Conservation (phyloP, 2,329 filamentous ascomycete genomes). For the Rhinocladiella similis region DNA sequence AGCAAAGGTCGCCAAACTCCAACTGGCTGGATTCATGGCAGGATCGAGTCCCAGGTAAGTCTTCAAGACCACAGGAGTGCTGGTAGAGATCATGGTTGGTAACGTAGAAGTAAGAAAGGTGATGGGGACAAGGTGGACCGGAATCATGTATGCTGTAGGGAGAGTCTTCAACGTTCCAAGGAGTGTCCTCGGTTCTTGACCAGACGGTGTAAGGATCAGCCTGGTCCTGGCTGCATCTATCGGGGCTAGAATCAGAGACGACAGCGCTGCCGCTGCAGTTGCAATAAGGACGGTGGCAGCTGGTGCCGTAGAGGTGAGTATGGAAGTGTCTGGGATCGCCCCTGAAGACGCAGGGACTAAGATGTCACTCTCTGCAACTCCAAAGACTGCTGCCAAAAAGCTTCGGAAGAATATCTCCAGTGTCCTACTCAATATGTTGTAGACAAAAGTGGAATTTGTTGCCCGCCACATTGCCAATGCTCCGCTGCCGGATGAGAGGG, state of each 20-base stretch:
- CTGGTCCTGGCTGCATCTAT: conserved; percentile 86
- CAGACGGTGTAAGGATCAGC: conserved; percentile 81
- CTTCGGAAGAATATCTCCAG: conserved; percentile 91
- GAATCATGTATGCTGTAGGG: conserved; percentile 67
- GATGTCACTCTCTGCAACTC: conserved; percentile 75
- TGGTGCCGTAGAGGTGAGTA: conserved; percentile 78
- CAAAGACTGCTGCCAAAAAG: conserved; percentile 84
- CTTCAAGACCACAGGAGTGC: conserved; percentile 80
- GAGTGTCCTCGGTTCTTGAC: conserved; percentile 72
- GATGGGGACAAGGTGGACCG: conserved; percentile 71
- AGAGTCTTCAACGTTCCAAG: conserved; percentile 75
- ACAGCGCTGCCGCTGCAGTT: conserved; percentile 64
- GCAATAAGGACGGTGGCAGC: conserved; percentile 76
- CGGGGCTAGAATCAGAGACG: conserved; percentile 79
- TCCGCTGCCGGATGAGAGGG: conserved; percentile 86
- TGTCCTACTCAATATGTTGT: conserved; percentile 80
- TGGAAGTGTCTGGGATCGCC: conserved; percentile 52
- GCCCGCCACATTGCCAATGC: conserved; percentile 93
- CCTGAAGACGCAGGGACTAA: conserved; percentile 47
- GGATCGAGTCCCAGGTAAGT: conserved; percentile 83
- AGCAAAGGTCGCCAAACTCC: conserved; percentile 79
- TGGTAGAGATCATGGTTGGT: conserved; percentile 78
- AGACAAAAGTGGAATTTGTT: conserved; percentile 89
- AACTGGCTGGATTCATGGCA: conserved; percentile 75
- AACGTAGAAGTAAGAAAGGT: conserved; percentile 83